Conservation (phyloP, 2,329 filamentous ascomycete genomes). For the Trichoderma polysporum region DNA sequence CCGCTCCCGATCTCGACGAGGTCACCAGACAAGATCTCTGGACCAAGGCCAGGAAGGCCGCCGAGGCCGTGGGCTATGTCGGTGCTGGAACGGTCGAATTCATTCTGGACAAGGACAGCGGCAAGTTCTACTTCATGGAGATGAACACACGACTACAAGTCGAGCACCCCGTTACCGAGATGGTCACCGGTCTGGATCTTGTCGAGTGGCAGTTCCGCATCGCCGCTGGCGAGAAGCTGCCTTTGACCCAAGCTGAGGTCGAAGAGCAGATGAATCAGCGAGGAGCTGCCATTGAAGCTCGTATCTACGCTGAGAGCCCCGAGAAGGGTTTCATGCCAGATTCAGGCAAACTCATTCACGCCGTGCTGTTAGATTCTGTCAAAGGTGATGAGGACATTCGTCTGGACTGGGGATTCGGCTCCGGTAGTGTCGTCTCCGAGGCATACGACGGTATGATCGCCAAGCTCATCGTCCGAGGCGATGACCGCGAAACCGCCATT, state of each 20-base stretch:
- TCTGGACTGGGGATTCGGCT: conserved; percentile 89
- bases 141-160: conserved; percentile 91
- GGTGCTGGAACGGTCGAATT: conserved; percentile 90
- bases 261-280: conserved; percentile 70
- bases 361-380: conserved; percentile 67
- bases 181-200: conserved; percentile 69
- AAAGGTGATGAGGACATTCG: conserved; percentile 68
- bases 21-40: conserved; percentile 61
- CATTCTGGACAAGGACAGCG: conserved; percentile 79
- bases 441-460: conserved; percentile 99
- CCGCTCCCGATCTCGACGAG: conserved; percentile 66
- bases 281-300: conserved; percentile 89
- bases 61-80: conserved; percentile 79
- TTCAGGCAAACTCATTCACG: conserved; percentile 82
- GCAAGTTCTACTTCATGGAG: conserved; percentile 79
- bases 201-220: conserved; percentile 95
- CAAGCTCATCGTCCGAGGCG: conserved; percentile 88
- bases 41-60: conserved; percentile 64
- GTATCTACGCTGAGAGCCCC: conserved; percentile 96
- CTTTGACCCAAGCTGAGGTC: conserved; percentile 61
- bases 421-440: conserved; percentile 88
- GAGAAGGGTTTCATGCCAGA: conserved; percentile 91
- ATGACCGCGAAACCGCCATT: conserved; percentile 75
- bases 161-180: conserved; percentile 86
- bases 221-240: conserved; percentile 56